Evolutionary conservation across 2,329 filamentous ascomycete genomes (phyloP).

Genomic region (Graphiopsis chlorocephala): DNA sequence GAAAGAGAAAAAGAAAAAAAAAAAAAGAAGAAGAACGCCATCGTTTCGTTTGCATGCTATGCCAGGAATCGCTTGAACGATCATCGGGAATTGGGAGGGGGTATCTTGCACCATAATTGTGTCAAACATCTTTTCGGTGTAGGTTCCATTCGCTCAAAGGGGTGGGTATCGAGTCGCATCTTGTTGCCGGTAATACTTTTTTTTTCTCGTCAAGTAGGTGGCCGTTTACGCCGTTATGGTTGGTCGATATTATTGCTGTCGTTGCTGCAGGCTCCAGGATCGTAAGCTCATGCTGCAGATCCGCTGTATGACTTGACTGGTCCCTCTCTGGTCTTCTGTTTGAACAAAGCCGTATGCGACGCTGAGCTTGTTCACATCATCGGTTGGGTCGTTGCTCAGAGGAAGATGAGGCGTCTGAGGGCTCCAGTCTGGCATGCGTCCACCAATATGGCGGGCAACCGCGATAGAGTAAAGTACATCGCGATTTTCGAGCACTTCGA

Average conservation of each 20-base stretch:
- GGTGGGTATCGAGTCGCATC: background rate
- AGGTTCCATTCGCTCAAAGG: background rate
- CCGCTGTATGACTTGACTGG: constrained; percentile 48
- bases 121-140: background rate
- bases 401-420: constrained; percentile 26
- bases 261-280: constrained; percentile 34
- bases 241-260: background rate
- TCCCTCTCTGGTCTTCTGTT: constrained; percentile 44
- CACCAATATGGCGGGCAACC: constrained; percentile 71
- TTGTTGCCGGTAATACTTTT: background rate
- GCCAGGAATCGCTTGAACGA: constrained; percentile 3
- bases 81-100: background rate
- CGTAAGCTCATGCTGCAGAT: constrained; percentile 50
- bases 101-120: background rate
- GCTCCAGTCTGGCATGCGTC: constrained; percentile 49
- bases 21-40: background rate
- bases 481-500: constrained; percentile 80
- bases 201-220: background rate
- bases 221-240: background rate
- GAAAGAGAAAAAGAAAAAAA: background rate
- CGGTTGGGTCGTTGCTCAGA: constrained; percentile 36
- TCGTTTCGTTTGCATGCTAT: background rate
- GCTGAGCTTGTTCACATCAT: constrained; percentile 43
- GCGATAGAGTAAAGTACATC: constrained; percentile 89
- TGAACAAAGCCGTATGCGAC: constrained; percentile 50